These are phyloP conservation scores for Ascochyta fabae DNA, from an alignment of 2,329 filamentous ascomycete species.

Conservation along the genomic window DNA sequence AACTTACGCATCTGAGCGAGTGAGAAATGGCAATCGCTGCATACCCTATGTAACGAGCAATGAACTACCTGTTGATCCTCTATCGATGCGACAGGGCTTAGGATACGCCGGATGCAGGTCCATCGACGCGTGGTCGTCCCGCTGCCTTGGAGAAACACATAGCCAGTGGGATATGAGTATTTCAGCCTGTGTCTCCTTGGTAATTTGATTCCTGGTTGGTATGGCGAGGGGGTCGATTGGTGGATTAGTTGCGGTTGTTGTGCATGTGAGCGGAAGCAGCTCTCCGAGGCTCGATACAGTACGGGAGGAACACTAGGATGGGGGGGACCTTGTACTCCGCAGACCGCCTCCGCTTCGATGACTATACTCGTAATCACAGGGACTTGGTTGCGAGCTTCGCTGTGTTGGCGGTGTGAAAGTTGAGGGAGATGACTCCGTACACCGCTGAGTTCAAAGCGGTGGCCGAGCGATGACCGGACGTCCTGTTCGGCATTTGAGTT, in stretches of 20 bases:
- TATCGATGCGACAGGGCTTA: slow-evolving; percentile 3
- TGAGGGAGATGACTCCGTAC: slow-evolving; percentile 15
- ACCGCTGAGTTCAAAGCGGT: slow-evolving; percentile 20
- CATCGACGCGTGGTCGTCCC: slow-evolving; percentile 23
- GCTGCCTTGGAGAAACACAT: slow-evolving; percentile 8
- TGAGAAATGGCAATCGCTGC: not conserved
- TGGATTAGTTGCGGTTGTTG: not conserved
- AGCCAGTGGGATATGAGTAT: slow-evolving; percentile 20
- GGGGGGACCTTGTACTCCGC: slow-evolving; percentile 30
- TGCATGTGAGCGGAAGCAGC: slow-evolving; percentile 25
- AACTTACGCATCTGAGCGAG: not conserved
- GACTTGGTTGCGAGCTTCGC: slow-evolving; percentile 16
- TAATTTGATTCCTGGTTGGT: not conserved
- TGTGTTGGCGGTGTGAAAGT: slow-evolving; percentile 11
- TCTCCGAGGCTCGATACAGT: slow-evolving; percentile 29
- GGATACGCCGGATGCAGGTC: slow-evolving; percentile 28
- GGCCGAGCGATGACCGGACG: slow-evolving; percentile 5
- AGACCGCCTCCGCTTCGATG: slow-evolving; percentile 28
- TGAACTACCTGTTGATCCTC: not conserved
- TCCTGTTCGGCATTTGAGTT: not conserved
- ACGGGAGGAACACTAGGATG: slow-evolving; percentile 23
- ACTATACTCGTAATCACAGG: slow-evolving; percentile 17
- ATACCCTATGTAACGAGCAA: not conserved
- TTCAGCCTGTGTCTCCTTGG: slow-evolving; percentile 21
- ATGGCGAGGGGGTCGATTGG: slow-evolving; percentile 2